phyloP scores from a whole-genome alignment of 257 asterid genomes.

The Perilla frutescens region DNA sequence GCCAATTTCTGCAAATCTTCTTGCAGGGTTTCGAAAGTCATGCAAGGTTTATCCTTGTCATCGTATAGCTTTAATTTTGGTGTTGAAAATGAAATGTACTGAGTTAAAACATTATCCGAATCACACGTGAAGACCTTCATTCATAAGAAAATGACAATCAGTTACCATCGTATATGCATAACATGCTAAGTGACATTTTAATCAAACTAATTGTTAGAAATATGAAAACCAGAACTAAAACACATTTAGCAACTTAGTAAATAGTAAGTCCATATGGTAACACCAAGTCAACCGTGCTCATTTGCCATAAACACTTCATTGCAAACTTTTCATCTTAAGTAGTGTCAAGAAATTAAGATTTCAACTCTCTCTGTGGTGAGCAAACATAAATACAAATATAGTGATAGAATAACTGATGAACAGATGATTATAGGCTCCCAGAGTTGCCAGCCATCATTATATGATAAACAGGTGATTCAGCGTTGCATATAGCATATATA shows the following conservation, averaged over 20 bases:
- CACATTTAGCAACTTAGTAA: not conserved
- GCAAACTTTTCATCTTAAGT: too few species aligned
- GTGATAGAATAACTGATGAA: not conserved
- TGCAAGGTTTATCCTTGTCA: slow-evolving; percentile 40
- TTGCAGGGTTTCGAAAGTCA: slow-evolving; percentile 29
- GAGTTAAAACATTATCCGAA: slow-evolving; percentile 55
- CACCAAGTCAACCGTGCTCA: not conserved
- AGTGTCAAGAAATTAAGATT: not conserved
- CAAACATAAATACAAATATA: not conserved
- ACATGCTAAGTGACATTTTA: not conserved
- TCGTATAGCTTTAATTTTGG: slow-evolving; percentile 57
- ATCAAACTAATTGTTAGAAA: not conserved
- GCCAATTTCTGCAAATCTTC: slow-evolving; percentile 39
- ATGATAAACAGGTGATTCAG: not conserved
- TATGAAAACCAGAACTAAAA: not conserved
- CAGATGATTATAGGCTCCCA: not conserved
- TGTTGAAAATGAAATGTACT: slow-evolving; percentile 57
- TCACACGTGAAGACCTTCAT: slow-evolving; percentile 79
- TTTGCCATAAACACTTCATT: not conserved
- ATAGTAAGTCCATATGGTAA: slow-evolving; percentile 13
- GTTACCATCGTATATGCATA: slow-evolving; percentile 10
- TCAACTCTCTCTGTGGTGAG: not conserved
- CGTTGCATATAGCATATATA: not conserved
- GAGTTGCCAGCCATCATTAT: not conserved
- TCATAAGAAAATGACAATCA: slow-evolving; percentile 34